Evolutionary conservation across 495 filamentous ascomycete species (phyloP).

Genomic region (Penicillium silybi): DNA sequence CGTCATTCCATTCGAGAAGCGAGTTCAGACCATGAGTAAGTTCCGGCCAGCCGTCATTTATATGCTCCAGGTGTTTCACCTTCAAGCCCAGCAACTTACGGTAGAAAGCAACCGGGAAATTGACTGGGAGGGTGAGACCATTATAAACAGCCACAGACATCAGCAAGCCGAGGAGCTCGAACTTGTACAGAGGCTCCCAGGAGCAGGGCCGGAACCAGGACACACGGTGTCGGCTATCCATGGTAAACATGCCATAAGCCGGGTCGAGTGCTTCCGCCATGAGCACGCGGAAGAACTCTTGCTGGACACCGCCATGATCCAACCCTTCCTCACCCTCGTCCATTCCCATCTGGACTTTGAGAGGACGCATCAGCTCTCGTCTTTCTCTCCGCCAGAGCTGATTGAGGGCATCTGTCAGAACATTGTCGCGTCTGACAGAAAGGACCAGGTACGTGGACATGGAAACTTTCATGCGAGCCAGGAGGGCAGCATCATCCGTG

Average conservation of each 20-base stretch:
- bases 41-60: slow-evolving; percentile 84
- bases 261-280: slow-evolving; percentile 74
- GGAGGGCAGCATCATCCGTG: slow-evolving; percentile 46
- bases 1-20: slow-evolving; percentile 73
- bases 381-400: slow-evolving; percentile 84
- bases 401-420: slow-evolving; percentile 76
- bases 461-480: slow-evolving; percentile 59
- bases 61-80: slow-evolving; percentile 65
- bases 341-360: slow-evolving; percentile 84
- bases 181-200: slow-evolving; percentile 79
- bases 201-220: slow-evolving; percentile 85
- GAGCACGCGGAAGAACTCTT: slow-evolving; percentile 87
- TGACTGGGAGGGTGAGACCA: slow-evolving; percentile 82
- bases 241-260: slow-evolving; percentile 71
- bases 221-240: slow-evolving; percentile 67
- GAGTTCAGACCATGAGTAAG: slow-evolving; percentile 67
- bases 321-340: slow-evolving; percentile 80
- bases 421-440: slow-evolving; percentile 64
- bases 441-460: slow-evolving; percentile 72
- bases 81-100: slow-evolving; percentile 64
- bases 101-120: slow-evolving; percentile 81
- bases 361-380: slow-evolving; percentile 74
- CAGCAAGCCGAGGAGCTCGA: slow-evolving; percentile 82
- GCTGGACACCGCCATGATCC: slow-evolving; percentile 91
- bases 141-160: slow-evolving; percentile 93